Conservation (phyloP, 2,329 filamentous ascomycete genomes). For the Blastomyces parvus region DNA sequence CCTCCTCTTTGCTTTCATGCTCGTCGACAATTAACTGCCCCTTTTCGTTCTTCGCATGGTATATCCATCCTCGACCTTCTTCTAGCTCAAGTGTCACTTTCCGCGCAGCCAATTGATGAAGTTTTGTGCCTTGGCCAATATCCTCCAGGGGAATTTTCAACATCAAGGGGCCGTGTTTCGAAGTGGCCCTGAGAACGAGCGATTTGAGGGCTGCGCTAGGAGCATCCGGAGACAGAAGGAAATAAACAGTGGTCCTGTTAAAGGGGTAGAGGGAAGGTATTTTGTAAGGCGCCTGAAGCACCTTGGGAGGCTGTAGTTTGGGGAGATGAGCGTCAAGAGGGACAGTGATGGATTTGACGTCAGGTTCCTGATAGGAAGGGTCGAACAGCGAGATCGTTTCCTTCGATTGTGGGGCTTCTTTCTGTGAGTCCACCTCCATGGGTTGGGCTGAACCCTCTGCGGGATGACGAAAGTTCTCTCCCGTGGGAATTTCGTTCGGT, state of each 20-base stretch:
- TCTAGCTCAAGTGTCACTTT: constrained; percentile 62
- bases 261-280: constrained; percentile 60
- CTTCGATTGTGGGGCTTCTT: constrained; percentile 20
- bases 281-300: constrained; percentile 54
- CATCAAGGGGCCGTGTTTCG: constrained; percentile 48
- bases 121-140: constrained; percentile 42
- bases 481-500: constrained; percentile 23
- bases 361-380: constrained; percentile 31
- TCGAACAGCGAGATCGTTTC: constrained; percentile 54
- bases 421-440: constrained; percentile 15
- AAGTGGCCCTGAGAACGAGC: constrained; percentile 51
- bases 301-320: constrained; percentile 42
- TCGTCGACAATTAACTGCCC: constrained; percentile 40
- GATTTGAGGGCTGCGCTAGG: constrained; percentile 42
- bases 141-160: constrained; percentile 55
- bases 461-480: constrained; percentile 3
- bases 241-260: constrained; percentile 55
- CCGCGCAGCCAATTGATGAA: constrained; percentile 62
- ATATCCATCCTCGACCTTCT: constrained; percentile 58
- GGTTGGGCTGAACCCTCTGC: constrained; percentile 6
- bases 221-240: constrained; percentile 50
- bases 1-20: constrained; percentile 44
- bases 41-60: constrained; percentile 40
- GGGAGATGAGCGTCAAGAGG: constrained; percentile 40
- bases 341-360: constrained; percentile 16